Evolutionary conservation across 1,139 yeast species (phyloP), one percentile per base, ranked within the genome.

Genomic region (Diutina ranongensis): DNA sequence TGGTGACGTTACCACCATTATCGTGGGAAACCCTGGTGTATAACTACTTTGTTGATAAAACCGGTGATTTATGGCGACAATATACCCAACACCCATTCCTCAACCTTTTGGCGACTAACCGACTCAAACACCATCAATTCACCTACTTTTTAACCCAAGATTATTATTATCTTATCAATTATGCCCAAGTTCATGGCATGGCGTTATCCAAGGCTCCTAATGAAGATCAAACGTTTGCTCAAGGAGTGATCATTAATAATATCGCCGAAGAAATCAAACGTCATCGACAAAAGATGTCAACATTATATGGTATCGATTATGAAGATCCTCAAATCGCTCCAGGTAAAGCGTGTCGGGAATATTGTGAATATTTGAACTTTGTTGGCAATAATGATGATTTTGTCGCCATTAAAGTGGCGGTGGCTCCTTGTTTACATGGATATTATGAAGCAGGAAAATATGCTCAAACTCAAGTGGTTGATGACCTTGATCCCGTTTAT

Each of bases 341-440:
- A 34, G 78, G 78, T 1, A 62, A 68, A 20, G 83, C 83, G 3
- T 76, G 85, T 53, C 55, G 61, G 20, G 72, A 71, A 1, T 85
- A 85, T 57, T 74, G 85, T 35, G 65, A 80, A 41, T 83, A 78
- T 52, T 65, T 85, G 48, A 57, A 71, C 40, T 68, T 74, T 34
- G 62, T 80, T 8, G 82, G 83, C 2, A 62, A 64, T 32, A 63
- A 60, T 38, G 70, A 68, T 35, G 83, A 80, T 56, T 83, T 80
- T 72, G 60, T 80, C 35, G 84, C 81, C 21, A 71, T 82, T 45
- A 76, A 77, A 49, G 72, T 80, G 5, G 85, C 94, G 0, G 61
- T 84, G 46, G 74, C 88, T 2, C 94, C 95, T 0, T 85, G 95
- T 59, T 63, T 83, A 40, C 74, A 80, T 57, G 95, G 95, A 1